Evolutionary conservation across 768 basidiomycete genomes (phyloP).

Genomic region (Pisolithus marmoratus): DNA sequence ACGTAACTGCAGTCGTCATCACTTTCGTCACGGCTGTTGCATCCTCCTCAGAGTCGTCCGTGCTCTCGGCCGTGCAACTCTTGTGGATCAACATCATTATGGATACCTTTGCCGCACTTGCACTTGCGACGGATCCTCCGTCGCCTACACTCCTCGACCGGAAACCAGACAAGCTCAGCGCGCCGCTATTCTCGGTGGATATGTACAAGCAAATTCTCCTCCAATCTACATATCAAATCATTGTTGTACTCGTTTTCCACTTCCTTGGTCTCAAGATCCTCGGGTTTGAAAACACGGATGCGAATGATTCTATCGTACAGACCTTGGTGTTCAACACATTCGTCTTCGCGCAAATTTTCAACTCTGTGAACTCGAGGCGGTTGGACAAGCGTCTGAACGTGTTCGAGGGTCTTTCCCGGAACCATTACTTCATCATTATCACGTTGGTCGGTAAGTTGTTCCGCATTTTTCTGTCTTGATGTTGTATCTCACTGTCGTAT

Average conservation of each 20-base stretch:
- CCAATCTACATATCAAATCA: slow-evolving; percentile 84
- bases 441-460: slow-evolving; percentile 69
- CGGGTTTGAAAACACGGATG: slow-evolving; percentile 36
- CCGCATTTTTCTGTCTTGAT: neutral
- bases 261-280: slow-evolving; percentile 76
- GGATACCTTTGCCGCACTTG: slow-evolving; percentile 98
- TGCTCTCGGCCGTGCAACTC: slow-evolving; percentile 92
- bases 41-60: slow-evolving; percentile 68
- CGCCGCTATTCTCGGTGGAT: slow-evolving; percentile 84
- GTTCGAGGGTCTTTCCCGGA: slow-evolving; percentile 73
- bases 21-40: slow-evolving; percentile 89
- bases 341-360: slow-evolving; percentile 96
- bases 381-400: slow-evolving; percentile 85
- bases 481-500: slow-evolving; percentile 4
- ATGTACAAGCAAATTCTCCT: slow-evolving; percentile 97
- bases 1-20: slow-evolving; percentile 92
- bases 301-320: slow-evolving; percentile 47
- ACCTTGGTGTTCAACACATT: slow-evolving; percentile 98
- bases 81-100: slow-evolving; percentile 99
- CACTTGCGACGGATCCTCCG: slow-evolving; percentile 95
- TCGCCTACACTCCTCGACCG: slow-evolving; percentile 74
- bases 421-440: slow-evolving; percentile 81
- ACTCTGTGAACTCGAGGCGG: slow-evolving; percentile 86
- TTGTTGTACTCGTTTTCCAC: slow-evolving; percentile 82
- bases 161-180: slow-evolving; percentile 84